These are phyloP conservation scores for Aspergillus ibericus DNA, from an alignment of 2,329 filamentous ascomycete species.

Conservation along the genomic window DNA sequence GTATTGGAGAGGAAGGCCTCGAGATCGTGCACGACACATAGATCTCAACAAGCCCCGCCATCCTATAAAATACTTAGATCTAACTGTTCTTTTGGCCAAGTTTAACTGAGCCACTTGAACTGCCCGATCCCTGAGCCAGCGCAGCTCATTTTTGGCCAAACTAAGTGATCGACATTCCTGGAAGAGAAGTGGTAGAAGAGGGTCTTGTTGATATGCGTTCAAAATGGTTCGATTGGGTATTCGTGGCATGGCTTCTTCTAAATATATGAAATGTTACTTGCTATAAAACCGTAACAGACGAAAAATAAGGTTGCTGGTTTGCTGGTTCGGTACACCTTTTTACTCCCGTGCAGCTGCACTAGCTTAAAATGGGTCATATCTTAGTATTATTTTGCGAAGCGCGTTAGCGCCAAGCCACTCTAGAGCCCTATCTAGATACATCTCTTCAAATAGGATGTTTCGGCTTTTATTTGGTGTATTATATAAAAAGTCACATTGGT, in stretches of 20 bases:
- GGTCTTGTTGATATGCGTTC: conserved; percentile 35
- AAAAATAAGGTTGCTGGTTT: too few relatives aligned
- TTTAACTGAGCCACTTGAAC: conserved; percentile 16
- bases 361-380: too few relatives aligned
- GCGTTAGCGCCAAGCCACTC: too few relatives aligned
- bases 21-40: conserved; percentile 47
- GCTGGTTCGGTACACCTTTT: too few relatives aligned
- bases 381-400: too few relatives aligned
- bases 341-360: too few relatives aligned
- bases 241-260: conserved; percentile 41
- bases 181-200: conserved; percentile 44
- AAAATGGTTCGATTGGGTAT: conserved; percentile 38
- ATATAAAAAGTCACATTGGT: too few relatives aligned
- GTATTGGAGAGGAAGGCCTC: conserved; percentile 84
- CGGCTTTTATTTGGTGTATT: too few relatives aligned
- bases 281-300: too few relatives aligned
- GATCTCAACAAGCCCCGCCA: conserved; percentile 34
- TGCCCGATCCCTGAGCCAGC: conserved; percentile 47
- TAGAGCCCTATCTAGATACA: too few relatives aligned
- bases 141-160: conserved; percentile 48
- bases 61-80: conserved; percentile 12
- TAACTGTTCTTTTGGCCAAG: not conserved
- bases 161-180: conserved; percentile 45
- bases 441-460: too few relatives aligned
- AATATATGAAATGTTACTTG: too few relatives aligned